Evolutionary conservation across 164 flowering plant genomes (phyloP), one percentile per base, ranked within the genome.

Genomic region (Malania oleifera): DNA sequence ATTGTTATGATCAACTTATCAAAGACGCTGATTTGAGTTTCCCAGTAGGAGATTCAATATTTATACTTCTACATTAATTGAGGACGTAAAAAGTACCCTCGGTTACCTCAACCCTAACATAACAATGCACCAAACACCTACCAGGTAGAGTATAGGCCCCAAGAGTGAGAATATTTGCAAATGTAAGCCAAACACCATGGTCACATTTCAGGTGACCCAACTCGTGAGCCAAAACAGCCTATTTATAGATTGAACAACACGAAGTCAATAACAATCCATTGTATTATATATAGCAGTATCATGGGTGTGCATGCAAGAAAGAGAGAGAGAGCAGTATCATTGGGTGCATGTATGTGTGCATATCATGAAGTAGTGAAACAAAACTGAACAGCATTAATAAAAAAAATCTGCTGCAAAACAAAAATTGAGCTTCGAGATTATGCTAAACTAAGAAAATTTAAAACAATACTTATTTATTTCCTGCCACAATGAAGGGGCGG

Each of bases 191-290:
- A 15, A 89, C 88, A 46, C 98, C 97, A 70, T 93, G 98, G 62
- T 93, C 95, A 50, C 98, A 93, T 79, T 93, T 93, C 72, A 93
- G 75, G 77, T 93, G 98, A 59, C 97, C 98, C 73, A 92, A 69
- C 76, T 92, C 98, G 51, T 92, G 98, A 58, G 98, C 98, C 77
- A 89, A 61, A 67, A 92, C 96, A 77, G 96, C 96, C 98, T 92
- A 59, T 20, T 51, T 19, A 66, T 49, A 19, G 29, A 56, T 43
- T 17, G 13, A 48, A 62, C 23, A 28, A 25, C n/a, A 11, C 1
- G 23, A 67, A 37, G 43, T 49, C 38, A 45, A 52, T 58, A 50
- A 10, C 24, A 31, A 10, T 19, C 5, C 31, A 35, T 17, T 27
- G 38, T 27, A 25, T 9, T 2, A 39, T 48, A 20, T 18, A 3